phyloP scores from a whole-genome alignment of 805 yeast species.

The Clavispora fructus region DNA sequence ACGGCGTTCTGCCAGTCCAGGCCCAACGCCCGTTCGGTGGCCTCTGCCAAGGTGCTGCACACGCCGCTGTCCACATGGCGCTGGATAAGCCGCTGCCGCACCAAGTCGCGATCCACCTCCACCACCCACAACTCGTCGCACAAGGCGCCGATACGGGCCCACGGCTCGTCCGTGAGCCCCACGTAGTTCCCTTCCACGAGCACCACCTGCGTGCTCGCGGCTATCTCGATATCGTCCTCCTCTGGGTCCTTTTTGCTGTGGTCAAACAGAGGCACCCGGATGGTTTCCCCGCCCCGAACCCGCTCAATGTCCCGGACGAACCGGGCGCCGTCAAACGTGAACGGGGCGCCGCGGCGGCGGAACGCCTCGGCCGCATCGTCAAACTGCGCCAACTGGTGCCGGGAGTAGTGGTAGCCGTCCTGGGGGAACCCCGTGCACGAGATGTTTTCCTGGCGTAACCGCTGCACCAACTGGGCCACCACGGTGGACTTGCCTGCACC shows the following conservation, averaged over 20 bases:
- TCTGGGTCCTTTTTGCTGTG: constrained; percentile 73
- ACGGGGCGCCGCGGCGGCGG: constrained; percentile 75
- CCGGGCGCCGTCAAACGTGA: constrained; percentile 64
- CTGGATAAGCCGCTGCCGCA: constrained; percentile 54
- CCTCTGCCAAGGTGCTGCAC: constrained; percentile 42
- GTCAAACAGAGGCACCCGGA: constrained; percentile 66
- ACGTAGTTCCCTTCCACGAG: constrained; percentile 77
- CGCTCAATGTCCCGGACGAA: constrained; percentile 21
- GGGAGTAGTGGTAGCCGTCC: constrained; percentile 37
- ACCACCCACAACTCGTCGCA: constrained; percentile 49
- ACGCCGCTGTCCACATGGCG: constrained; percentile 64
- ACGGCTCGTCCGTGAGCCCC: constrained; percentile 50
- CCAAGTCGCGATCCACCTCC: constrained; percentile 38
- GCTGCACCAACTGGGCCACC: constrained; percentile 42
- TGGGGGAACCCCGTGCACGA: constrained; percentile 27
- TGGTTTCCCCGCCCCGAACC: constrained; percentile 22
- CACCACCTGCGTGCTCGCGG: constrained; percentile 45
- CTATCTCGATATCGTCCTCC: constrained; percentile 44
- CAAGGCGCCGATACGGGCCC: constrained; percentile 45
- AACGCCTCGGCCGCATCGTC: constrained; percentile 54
- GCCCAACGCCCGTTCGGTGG: constrained; percentile 42
- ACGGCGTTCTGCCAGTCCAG: constrained; percentile 66
- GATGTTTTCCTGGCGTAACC: constrained; percentile 14
- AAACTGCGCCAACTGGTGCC: constrained; percentile 32
- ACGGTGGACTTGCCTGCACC: constrained; percentile 83